Evolutionary conservation across 2,329 filamentous ascomycete species (phyloP).

Genomic region (Metarhizium humberi): DNA sequence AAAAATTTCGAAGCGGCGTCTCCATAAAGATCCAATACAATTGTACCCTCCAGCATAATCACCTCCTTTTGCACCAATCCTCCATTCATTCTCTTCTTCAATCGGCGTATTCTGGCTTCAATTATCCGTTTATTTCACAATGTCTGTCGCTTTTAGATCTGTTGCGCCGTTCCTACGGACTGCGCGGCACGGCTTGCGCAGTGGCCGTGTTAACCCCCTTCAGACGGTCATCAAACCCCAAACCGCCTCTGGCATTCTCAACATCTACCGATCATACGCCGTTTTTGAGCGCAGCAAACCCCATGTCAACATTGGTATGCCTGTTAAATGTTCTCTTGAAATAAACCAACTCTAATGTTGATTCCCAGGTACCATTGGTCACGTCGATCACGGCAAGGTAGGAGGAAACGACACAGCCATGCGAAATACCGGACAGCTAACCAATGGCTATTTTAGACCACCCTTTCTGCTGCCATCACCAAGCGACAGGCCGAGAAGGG

Average conservation of each 20-base stretch:
- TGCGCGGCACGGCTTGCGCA: conserved; percentile 63
- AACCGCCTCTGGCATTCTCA: conserved; percentile 54
- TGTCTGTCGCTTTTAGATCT: conserved; percentile 74
- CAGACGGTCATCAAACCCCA: conserved; percentile 58
- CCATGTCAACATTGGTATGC: conserved; percentile 93
- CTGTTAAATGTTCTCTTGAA: neutral
- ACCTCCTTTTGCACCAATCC: conserved; percentile 6
- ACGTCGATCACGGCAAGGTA: conserved; percentile 99
- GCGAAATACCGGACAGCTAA: neutral
- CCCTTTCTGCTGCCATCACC: conserved; percentile 95
- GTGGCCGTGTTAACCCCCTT: conserved; percentile 65
- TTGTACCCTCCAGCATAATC: conserved; percentile 15
- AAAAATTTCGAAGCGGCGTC: conserved; percentile 25
- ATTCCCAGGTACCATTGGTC: conserved; percentile 76
- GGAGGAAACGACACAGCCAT: neutral
- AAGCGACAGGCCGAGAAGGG: conserved; percentile 96
- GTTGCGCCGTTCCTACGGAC: conserved; percentile 74
- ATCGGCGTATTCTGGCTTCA: conserved; percentile 16
- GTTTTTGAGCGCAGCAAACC: conserved; percentile 86
- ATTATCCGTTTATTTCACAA: conserved; percentile 35
- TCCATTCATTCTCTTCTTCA: conserved; percentile 14
- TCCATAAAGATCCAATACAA: conserved; percentile 11
- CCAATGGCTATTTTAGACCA: conserved; percentile 55
- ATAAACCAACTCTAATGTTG: neutral
- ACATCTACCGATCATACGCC: conserved; percentile 56